Percentiles rank a stretch among this genome's conserved stretches.
Evolutionary conservation across 1,139 yeast species (phyloP).

Genomic region (Suhomyces coccinellae): DNA sequence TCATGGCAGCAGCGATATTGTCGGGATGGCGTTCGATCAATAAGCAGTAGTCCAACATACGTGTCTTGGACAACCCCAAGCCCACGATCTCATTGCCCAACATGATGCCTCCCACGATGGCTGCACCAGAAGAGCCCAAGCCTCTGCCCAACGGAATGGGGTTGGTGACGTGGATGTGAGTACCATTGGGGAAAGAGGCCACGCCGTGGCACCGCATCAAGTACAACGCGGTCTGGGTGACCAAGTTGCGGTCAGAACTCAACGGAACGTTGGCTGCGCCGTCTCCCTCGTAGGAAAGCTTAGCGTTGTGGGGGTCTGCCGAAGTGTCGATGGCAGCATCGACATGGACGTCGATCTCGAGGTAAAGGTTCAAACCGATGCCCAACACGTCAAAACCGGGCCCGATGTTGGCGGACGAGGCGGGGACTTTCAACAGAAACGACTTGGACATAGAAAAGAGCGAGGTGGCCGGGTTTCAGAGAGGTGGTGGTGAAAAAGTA

Average conservation of each 20-base stretch:
- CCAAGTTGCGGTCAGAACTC: slow-evolving; percentile 72
- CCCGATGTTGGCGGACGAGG: slow-evolving; percentile 96
- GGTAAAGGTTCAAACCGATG: slow-evolving; percentile 73
- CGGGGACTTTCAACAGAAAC: slow-evolving; percentile 77
- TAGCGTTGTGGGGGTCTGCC: slow-evolving; percentile 67
- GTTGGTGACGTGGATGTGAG: slow-evolving; percentile 76
- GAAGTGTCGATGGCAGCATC: slow-evolving; percentile 56
- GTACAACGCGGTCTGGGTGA: slow-evolving; percentile 90
- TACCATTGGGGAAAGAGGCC: slow-evolving; percentile 75
- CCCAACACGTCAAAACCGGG: slow-evolving; percentile 98
- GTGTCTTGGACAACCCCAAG: slow-evolving; percentile 67
- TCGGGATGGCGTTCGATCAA: slow-evolving; percentile 99
- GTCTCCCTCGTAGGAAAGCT: slow-evolving; percentile 66
- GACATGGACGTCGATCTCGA: slow-evolving; percentile 66
- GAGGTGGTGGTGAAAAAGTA: neutral
- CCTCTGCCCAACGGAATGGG: slow-evolving; percentile 98
- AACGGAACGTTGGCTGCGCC: slow-evolving; percentile 82
- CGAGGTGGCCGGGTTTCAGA: neutral
- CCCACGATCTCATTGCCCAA: slow-evolving; percentile 83
- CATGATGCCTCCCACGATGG: slow-evolving; percentile 96
- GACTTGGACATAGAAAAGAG: slow-evolving; percentile 26
- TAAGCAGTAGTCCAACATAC: slow-evolving; percentile 90
- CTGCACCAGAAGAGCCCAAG: slow-evolving; percentile 97
- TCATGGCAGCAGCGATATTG: slow-evolving; percentile 97
- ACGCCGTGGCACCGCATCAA: slow-evolving; percentile 81